A percentile compares a stretch with the other conserved stretches of the same genome.
phyloP scores from a whole-genome alignment of 768 basidiomycete genomes.

The Pholiota molesta region DNA sequence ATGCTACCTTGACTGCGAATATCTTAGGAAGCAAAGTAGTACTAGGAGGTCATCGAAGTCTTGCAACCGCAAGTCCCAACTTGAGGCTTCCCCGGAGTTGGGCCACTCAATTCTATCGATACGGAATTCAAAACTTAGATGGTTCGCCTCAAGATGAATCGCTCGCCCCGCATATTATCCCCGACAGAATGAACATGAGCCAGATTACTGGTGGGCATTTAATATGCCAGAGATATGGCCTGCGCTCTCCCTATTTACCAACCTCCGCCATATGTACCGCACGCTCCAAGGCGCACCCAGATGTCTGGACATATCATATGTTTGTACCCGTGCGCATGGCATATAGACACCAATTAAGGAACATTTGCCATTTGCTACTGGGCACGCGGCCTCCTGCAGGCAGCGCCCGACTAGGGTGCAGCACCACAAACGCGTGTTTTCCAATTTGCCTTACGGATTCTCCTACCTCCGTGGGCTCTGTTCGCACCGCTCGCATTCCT shows the following conservation, averaged over 20 bases:
- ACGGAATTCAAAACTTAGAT: not conserved
- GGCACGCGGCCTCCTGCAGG: constrained; percentile 17
- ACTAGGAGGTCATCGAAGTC: too few relatives aligned
- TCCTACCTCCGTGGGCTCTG: constrained; percentile 1
- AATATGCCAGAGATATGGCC: not conserved
- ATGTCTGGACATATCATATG: not conserved
- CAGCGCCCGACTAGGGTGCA: constrained; percentile 2
- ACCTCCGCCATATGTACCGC: not conserved
- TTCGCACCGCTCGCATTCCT: not conserved
- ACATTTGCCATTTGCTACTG: constrained; percentile 3
- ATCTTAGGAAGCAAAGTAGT: too few relatives aligned
- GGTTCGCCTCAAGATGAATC: too few relatives aligned
- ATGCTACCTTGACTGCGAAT: too few relatives aligned
- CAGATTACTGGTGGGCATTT: not conserved
- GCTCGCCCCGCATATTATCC: not conserved
- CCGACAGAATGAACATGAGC: not conserved
- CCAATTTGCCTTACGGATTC: not conserved
- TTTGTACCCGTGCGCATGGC: not conserved
- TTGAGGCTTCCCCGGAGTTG: too few relatives aligned
- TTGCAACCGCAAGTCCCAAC: too few relatives aligned
- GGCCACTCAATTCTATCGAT: not conserved
- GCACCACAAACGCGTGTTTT: constrained; percentile 12
- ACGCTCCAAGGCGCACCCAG: not conserved
- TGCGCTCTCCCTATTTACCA: not conserved
- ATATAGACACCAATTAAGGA: not conserved